Evolutionary conservation across 2,329 filamentous ascomycete genomes (phyloP), one percentile per base, ranked within the genome.

Genomic region (Sarocladiaceae sp.): DNA sequence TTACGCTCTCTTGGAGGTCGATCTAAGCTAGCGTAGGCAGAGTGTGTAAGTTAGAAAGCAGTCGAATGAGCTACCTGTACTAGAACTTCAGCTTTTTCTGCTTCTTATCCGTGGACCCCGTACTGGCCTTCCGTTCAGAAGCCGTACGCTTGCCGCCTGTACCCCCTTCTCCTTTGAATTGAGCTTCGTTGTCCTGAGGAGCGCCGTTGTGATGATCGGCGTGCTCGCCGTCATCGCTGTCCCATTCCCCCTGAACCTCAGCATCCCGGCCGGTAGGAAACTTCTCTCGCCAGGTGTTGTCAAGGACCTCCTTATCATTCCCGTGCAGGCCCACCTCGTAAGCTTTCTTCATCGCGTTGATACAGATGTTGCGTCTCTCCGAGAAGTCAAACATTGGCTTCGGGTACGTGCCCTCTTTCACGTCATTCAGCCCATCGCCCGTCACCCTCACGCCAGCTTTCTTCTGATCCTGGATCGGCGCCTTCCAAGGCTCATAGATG

Each of bases 401-500:
- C 1, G 84, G 83, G 58, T 89, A 90, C 1, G 72, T 63, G 1
- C 68, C 70, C 19, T 69, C 64, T 26, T 59, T 53, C 5, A 18
- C 40, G 16, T 63, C 62, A 6, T 55, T 58, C 21, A 69, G 57
- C 2, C 72, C 73, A 50, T 81, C 70, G 0, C 77, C 79, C 35
- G 68, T 74, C 44, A 86, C 65, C 15, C 76, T 57, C 43, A 85
- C 82, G 0, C 80, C 76, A 46, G 83, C 85, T 54, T 73, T 79
- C 58, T 78, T 84, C 65, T 87, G 80, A 46, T 88, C 84, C 16
- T 63, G 63, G 31, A 82, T 70, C 2, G 80, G 80, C 33, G 84
- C 83, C 56, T 83, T 88, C 80, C 83, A 86, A 5, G 85, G 85
- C 67, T 90, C 85, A 52, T 88, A 90, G 24, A 90, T 87, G 54